Base-by-base conservation (phyloP, 2,329 filamentous ascomycete species). In the Talaromyces sp. region DNA sequence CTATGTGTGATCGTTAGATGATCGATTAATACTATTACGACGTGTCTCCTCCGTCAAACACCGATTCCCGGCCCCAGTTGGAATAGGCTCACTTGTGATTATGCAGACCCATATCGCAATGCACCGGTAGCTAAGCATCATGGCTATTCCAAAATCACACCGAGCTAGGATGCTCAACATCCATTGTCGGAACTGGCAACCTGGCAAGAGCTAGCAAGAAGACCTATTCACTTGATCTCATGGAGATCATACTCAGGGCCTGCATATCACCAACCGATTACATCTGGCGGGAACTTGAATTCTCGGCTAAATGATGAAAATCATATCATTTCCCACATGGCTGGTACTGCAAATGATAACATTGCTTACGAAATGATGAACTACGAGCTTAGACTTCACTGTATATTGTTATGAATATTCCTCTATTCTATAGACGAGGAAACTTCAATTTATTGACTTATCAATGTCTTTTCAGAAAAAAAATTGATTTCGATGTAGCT, bases 1-100 rank as follows among this genome's bases (percentile, higher is more conserved):
- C 56, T 87, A 90, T 66, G 75, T 96, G 14, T 96, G 80, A 89
- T 50, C 10, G 33, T 4, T 14, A 51, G 23, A 57, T 23, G 3
- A 28, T 18, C 12, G 53, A 47, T 28, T 18, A 16, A 18, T 3
- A 51, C 9, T 28, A 28, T 28, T 6, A 14, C 9, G 36, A 40
- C 36, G 16, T 2, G 16, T 36, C 36, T 34, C 33, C 23, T 28
- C 31, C 27, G 28, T 56, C 58, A 56, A 60, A 33, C 36, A 60
- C n/a, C 2, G 18, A 10, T 14, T 23, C 8, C 12, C 12, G 3
- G 33, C 52, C 56, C 34, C 36, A 4, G 18, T 51, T 9, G 44
- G 7, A 10, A 12, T 9, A 6, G 44, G 8, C 4, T 47, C 42
- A 27, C 4, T 27, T 27, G 18, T 23, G n/a, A 23, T 4, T 27